Percentiles rank a stretch among this genome's conserved stretches.
Evolutionary conservation across 805 yeast genomes (phyloP).

Genomic region (Cyberlindnera suaveolens): DNA sequence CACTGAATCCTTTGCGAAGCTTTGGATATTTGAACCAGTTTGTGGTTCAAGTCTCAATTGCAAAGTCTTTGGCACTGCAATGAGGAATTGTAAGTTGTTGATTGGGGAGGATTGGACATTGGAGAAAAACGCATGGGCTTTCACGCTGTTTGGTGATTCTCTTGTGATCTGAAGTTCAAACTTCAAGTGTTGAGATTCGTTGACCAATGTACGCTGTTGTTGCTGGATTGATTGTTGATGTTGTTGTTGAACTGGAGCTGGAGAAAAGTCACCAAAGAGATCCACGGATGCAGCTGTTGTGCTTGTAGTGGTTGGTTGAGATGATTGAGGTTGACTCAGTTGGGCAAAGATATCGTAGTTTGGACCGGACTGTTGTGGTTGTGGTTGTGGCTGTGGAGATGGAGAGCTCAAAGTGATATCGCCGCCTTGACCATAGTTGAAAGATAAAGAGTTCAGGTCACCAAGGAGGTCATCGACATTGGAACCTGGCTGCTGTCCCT

Average conservation of each 20-base stretch:
- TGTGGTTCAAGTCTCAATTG: conserved; percentile 56
- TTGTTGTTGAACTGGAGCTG: conserved; percentile 7
- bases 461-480: conserved; percentile 65
- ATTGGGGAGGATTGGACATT: conserved; percentile 42
- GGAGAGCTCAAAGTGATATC: conserved; percentile 35
- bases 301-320: conserved; percentile 12
- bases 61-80: conserved; percentile 68
- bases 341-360: conserved; percentile 22
- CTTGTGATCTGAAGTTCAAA: conserved; percentile 40
- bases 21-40: conserved; percentile 45
- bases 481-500: conserved; percentile 30
- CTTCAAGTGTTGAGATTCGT: conserved; percentile 40
- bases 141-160: conserved; percentile 31
- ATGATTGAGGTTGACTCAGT: conserved; percentile 13
- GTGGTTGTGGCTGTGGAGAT: conserved; percentile 19
- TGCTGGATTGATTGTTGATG: conserved; percentile 4
- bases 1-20: conserved; percentile 42
- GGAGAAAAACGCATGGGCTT: conserved; percentile 44
- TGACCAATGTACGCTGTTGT: conserved; percentile 27
- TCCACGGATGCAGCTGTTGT: conserved; percentile 14
- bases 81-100: conserved; percentile 46
- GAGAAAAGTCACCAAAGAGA: conserved; percentile 16
- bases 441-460: conserved; percentile 58
- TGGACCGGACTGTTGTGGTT: conserved; percentile 18
- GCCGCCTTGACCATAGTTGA: conserved; percentile 48